These are phyloP conservation scores for Senecio squalidus DNA, from an alignment of 140 eudicot species.

Conservation along the genomic window DNA sequence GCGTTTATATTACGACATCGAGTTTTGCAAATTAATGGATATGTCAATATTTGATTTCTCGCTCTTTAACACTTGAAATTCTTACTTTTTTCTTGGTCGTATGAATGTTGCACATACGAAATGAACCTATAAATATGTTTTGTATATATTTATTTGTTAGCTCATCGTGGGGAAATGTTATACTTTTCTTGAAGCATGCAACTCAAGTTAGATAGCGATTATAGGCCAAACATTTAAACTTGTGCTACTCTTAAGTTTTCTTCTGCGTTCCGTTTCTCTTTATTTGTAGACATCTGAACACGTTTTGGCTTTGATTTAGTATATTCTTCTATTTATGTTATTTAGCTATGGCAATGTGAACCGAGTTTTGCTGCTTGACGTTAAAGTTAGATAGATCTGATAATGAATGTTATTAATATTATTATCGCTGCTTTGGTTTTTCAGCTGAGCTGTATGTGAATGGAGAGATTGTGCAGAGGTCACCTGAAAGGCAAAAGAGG, in stretches of 20 bases:
- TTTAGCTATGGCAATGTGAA: background rate
- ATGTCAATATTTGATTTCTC: too few relatives aligned
- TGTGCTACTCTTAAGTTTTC: background rate
- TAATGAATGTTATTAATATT: background rate
- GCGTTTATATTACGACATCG: too few relatives aligned
- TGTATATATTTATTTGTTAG: background rate
- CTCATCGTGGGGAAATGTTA: background rate
- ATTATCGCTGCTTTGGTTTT: background rate
- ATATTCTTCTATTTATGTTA: too few relatives aligned
- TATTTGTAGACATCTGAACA: background rate
- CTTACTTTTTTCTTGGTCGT: too few relatives aligned
- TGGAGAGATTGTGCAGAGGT: conserved; percentile 84
- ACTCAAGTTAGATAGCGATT: too few relatives aligned
- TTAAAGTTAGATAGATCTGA: background rate
- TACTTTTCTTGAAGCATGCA: too few relatives aligned
- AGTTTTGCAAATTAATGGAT: too few relatives aligned
- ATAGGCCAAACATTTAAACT: too few relatives aligned
- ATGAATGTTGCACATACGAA: too few relatives aligned
- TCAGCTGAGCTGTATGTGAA: conserved; percentile 84
- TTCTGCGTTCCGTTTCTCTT: background rate
- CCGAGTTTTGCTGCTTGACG: background rate
- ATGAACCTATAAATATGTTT: background rate
- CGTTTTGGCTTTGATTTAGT: too few relatives aligned
- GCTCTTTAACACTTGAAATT: background rate
- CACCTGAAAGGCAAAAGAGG: conserved; percentile 91